Evolutionary conservation across 352 stramenopile genomes (phyloP), one percentile per base, ranked within the genome.

Genomic region (Phytopythium helicoides): DNA sequence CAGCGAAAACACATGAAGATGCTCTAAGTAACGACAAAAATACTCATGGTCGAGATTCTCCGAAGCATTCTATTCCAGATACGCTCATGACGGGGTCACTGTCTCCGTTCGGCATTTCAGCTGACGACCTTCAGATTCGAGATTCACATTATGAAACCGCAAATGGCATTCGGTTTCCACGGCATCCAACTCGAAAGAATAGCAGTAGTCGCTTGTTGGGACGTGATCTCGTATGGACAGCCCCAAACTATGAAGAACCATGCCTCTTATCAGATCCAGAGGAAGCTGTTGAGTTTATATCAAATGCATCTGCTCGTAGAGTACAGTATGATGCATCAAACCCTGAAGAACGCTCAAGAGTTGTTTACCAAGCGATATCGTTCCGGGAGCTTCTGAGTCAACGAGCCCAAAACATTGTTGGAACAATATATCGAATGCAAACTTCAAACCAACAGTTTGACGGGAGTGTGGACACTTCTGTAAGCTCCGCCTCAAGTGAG

Each of bases 311-410:
- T 25, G 23, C 28, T 38, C 64, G 48, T 18, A 37, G 62, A 49
- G 38, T 40, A 16, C 52, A 54, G n/a, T 90, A 88, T 53, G 34
- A 85, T 16, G 48, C 58, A 15, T 50, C 39, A n/a, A 71, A 88
- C 49, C 48, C 58, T 8, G 41, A 53, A 25, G 40, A 42, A 1
- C 66, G 80, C 47, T 74, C 76, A 8, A 52, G 59, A 46, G 60
- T 82, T 25, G 74, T 86, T n/a, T 88, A 88, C 40, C 66, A 86
- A 44, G 81, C 79, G 37, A 58, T 52, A 18, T 59, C 66, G 12
- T 58, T 69, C 46, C 34, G 63, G n/a, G 53, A 63, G 55, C 44
- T 68, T 3, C 45, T 51, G 31, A n/a, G 23, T 12, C 36, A 52
- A 11, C 37, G 47, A 10, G 31, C 57, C 1, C 44, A 68, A 40